phyloP scores from a whole-genome alignment of 75 land plant genomes.

The Pinus albicaulis region DNA sequence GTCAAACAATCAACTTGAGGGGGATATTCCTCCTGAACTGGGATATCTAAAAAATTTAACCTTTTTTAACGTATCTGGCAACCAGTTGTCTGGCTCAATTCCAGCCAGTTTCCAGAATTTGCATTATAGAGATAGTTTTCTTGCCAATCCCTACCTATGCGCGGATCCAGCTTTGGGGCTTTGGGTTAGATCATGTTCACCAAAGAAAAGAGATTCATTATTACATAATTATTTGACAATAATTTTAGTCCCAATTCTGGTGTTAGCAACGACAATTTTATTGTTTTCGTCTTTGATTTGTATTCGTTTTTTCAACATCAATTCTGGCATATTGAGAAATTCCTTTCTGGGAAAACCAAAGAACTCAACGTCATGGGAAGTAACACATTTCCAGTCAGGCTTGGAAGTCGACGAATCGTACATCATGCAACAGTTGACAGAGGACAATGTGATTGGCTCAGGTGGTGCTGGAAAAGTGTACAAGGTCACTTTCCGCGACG shows the following conservation, averaged over 20 bases:
- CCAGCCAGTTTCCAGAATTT: neutral
- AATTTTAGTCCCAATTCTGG: neutral
- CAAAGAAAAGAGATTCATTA: neutral
- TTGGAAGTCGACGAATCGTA: conserved; percentile 18
- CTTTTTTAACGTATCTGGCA: conserved; percentile 8
- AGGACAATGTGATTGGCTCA: conserved; percentile 36
- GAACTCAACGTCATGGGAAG: neutral
- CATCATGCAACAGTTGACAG: conserved; percentile 33
- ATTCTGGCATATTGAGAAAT: neutral
- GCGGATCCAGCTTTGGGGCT: conserved; percentile 15
- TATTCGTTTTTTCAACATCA: neutral
- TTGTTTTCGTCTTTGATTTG: neutral
- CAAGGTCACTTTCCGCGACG: conserved; percentile 28
- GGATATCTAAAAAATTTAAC: neutral
- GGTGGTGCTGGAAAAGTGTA: conserved; percentile 58
- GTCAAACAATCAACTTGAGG: conserved; percentile 17
- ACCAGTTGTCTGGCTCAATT: conserved; percentile 7
- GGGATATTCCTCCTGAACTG: conserved; percentile 2
- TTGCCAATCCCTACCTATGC: neutral
- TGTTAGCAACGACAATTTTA: neutral
- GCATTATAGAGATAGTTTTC: neutral
- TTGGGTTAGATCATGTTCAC: neutral
- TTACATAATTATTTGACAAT: neutral
- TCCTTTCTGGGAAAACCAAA: neutral
- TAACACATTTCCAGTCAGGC: conserved; percentile 14